These are phyloP conservation scores for Pseudocercospora eumusae DNA, from an alignment of 2,329 filamentous ascomycete genomes.

Conservation along the genomic window DNA sequence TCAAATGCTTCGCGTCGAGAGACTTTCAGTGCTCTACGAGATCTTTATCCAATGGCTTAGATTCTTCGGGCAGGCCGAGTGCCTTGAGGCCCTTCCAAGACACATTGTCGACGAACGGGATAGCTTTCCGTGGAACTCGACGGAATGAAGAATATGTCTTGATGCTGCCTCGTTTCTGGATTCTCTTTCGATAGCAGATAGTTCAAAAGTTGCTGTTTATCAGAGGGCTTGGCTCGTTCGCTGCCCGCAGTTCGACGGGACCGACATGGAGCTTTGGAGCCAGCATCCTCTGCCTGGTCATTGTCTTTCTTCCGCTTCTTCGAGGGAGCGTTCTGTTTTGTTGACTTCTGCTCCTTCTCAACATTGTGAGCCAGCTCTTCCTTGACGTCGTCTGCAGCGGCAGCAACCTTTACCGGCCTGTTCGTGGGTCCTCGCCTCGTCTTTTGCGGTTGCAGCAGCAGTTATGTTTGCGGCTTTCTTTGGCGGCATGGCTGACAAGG, in stretches of 20 bases:
- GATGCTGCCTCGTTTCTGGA: conserved; percentile 33
- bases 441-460: not conserved
- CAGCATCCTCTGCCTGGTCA: conserved; percentile 32
- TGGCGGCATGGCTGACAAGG: conserved; percentile 2
- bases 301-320: conserved; percentile 22
- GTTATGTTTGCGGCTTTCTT: not conserved
- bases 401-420: not conserved
- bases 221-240: conserved; percentile 28
- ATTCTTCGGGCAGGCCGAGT: conserved; percentile 42
- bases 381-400: not conserved
- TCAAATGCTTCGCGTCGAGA: conserved; percentile 36
- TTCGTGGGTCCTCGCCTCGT: not conserved
- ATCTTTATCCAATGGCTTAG: conserved; percentile 38
- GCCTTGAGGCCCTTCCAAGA: conserved; percentile 34
- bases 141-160: conserved; percentile 40
- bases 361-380: not conserved
- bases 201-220: conserved; percentile 37
- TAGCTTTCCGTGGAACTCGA: conserved; percentile 44
- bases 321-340: not conserved
- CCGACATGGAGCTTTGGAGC: conserved; percentile 33
- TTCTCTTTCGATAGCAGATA: conserved; percentile 38
- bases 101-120: conserved; percentile 44
- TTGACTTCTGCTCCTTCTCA: not conserved
- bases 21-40: conserved; percentile 43
- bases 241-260: conserved; percentile 32